These are phyloP conservation scores for Candida gorgasii DNA, from an alignment of 805 yeast genomes.

Conservation along the genomic window DNA sequence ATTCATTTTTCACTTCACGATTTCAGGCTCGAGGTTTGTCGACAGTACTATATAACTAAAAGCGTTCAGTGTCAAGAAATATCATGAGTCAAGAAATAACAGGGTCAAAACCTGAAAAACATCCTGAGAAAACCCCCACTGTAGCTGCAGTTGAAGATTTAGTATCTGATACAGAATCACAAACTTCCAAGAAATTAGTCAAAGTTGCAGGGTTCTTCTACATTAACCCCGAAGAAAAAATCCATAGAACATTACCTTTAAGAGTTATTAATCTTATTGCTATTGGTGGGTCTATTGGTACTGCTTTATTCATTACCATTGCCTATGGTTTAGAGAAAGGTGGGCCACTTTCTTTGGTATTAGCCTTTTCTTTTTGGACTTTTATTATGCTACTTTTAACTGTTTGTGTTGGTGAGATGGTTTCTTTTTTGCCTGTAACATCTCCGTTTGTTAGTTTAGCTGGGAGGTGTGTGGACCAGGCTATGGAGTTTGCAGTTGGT, in stretches of 20 bases:
- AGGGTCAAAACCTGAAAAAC: neutral
- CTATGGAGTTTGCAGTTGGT: conserved; percentile 34
- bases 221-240: conserved; percentile 9
- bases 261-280: conserved; percentile 17
- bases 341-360: conserved; percentile 36
- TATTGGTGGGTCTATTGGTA: conserved; percentile 31
- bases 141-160: neutral
- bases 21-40: no score
- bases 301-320: conserved; percentile 38
- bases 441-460: conserved; percentile 40
- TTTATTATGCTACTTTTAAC: conserved; percentile 31
- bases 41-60: no score
- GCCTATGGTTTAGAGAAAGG: conserved; percentile 27
- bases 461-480: conserved; percentile 38
- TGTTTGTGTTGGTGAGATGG: conserved; percentile 40
- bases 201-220: conserved; percentile 1
- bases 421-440: conserved; percentile 34
- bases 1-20: no score
- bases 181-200: neutral
- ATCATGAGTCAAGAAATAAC: no score
- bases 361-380: conserved; percentile 35
- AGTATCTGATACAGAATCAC: neutral
- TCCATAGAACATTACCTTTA: conserved; percentile 10
- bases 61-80: no score
- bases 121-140: neutral